Evolutionary conservation across 179 eudicot species (phyloP).

Genomic region (Sideroxylon spinosum): DNA sequence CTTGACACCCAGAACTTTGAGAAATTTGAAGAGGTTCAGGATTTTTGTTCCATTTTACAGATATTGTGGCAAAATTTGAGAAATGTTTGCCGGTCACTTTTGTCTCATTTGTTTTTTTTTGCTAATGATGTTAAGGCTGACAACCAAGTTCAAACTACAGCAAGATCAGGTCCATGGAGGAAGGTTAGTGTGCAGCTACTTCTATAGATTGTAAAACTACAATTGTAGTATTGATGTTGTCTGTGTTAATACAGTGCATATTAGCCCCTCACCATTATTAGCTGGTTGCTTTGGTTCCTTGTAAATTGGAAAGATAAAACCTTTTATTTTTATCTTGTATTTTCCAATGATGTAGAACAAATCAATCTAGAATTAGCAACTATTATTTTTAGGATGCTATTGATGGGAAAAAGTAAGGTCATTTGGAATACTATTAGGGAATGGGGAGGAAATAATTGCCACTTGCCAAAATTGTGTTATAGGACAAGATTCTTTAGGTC

Average conservation of each 20-base stretch:
- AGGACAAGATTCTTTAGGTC: background rate
- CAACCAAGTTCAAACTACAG: slow-evolving; percentile 35
- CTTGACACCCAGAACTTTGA: slow-evolving; percentile 85
- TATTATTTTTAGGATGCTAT: background rate
- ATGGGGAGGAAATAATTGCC: background rate
- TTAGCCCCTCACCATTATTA: background rate
- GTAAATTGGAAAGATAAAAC: background rate
- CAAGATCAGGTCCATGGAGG: slow-evolving; percentile 86
- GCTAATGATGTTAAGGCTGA: slow-evolving; percentile 40
- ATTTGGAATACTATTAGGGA: background rate
- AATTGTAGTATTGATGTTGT: background rate
- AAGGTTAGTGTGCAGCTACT: slow-evolving; percentile 46
- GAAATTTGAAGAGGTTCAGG: slow-evolving; percentile 74
- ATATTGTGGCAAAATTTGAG: background rate
- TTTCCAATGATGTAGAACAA: background rate
- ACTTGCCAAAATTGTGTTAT: background rate
- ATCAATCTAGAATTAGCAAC: background rate
- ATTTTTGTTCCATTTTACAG: slow-evolving; percentile 2
- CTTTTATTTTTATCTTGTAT: background rate
- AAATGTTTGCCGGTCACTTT: background rate
- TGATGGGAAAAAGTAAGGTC: background rate
- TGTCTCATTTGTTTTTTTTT: background rate
- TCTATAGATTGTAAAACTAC: background rate
- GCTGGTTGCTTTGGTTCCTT: background rate
- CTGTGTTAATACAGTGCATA: background rate